Evolutionary conservation across 345 rosid genomes (phyloP).

Genomic region (Angophora floribunda): DNA sequence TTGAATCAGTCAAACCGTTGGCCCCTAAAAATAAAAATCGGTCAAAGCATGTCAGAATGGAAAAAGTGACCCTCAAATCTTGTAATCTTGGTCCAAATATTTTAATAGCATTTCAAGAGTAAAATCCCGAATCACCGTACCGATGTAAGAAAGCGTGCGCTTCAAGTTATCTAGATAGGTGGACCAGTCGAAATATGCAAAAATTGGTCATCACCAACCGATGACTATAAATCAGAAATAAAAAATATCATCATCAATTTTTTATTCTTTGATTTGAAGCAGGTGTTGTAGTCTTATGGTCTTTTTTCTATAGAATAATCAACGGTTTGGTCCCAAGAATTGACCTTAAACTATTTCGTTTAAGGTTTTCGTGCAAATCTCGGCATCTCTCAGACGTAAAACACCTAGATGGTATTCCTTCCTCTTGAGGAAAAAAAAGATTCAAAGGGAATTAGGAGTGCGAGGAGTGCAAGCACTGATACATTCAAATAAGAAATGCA

Average conservation of each 20-base stretch:
- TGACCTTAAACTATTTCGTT: too few species aligned
- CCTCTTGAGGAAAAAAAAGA: too few species aligned
- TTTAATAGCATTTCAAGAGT: neutral
- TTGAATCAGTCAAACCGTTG: neutral
- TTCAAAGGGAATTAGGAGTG: too few species aligned
- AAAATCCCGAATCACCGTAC: neutral
- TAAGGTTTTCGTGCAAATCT: too few species aligned
- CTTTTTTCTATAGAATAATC: neutral
- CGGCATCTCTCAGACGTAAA: too few species aligned
- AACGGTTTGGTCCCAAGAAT: neutral
- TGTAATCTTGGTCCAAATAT: neutral
- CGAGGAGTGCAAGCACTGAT: too few species aligned
- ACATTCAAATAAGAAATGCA: too few species aligned
- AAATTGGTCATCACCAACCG: neutral
- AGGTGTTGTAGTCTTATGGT: neutral
- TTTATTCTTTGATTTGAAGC: neutral
- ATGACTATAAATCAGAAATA: neutral
- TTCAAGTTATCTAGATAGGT: neutral
- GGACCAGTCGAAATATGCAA: neutral
- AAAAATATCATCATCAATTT: neutral
- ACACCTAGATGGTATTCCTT: too few species aligned
- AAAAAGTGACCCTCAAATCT: neutral
- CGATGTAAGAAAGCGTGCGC: neutral
- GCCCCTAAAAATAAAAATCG: neutral
- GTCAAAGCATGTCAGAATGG: neutral